Conservation (phyloP, 2,329 filamentous ascomycete species). For the Didymella glomerata region DNA sequence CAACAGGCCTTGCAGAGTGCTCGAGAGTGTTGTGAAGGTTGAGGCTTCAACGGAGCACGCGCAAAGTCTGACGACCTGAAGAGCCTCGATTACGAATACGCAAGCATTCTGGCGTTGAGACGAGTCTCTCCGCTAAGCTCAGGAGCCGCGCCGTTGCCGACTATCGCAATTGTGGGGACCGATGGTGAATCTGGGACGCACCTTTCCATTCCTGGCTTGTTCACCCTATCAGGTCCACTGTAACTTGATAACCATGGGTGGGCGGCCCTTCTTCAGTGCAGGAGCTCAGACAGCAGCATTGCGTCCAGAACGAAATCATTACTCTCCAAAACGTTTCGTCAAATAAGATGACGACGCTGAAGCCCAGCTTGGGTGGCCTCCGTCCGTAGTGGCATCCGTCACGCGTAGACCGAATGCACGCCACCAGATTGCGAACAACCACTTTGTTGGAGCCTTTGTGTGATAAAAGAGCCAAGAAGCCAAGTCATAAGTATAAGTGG, state of each 20-base stretch:
- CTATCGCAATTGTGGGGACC: conserved; percentile 22
- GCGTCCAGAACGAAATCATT: neutral
- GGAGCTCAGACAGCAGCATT: neutral
- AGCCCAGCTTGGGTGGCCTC: neutral
- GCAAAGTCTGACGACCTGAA: neutral
- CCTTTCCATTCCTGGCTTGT: conserved; percentile 11
- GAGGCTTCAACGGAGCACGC: neutral
- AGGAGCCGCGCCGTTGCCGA: conserved; percentile 3
- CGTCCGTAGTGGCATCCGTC: conserved; percentile 11
- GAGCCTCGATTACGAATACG: neutral
- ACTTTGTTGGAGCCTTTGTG: too few relatives aligned
- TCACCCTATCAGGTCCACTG: conserved; percentile 3
- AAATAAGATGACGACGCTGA: conserved; percentile 1
- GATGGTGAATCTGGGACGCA: conserved; percentile 16
- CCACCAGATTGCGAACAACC: conserved; percentile 13
- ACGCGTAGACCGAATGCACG: conserved; percentile 1
- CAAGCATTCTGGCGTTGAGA: conserved; percentile 14
- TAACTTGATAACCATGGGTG: conserved; percentile 6
- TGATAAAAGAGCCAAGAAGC: neutral
- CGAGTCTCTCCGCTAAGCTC: neutral
- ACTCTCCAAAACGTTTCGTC: neutral
- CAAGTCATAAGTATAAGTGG: conserved; percentile 14
- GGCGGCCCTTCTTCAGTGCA: neutral
- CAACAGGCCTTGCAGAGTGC: neutral
- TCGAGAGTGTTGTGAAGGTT: neutral